Evolutionary conservation across 805 yeast species (phyloP), one percentile per base, ranked within the genome.

Genomic region (Lachancea dasiensis): DNA sequence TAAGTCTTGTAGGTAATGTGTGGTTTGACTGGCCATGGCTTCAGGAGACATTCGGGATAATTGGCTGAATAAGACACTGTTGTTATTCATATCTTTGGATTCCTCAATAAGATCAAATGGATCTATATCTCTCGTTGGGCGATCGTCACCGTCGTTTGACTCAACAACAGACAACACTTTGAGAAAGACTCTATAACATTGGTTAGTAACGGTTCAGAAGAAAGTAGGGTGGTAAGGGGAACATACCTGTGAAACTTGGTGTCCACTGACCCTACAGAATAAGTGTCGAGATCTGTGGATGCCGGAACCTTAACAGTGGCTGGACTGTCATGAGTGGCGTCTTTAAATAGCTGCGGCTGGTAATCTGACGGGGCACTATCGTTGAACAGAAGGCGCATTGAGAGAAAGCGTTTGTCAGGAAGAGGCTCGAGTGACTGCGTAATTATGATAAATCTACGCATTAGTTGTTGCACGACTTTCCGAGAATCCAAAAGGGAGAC

Each of bases 391-490:
- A 77, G 53, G 41, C 75, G 63, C 66, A 77, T 64, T 0, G 72
- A 61, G 26, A 77, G 48, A 36, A 47, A 71, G 38, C 75, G 67
- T 27, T 67, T 61, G 1, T 58, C 54, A 1, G 81, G 81, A 18
- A 75, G 49, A 1, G 73, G 68, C 13, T 73, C 69, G n/a, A 77
- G 56, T 0, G 70, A 60, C 50, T 78, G 83, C 0, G 81, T 73
- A 4, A 70, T 52, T 1, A 74, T 60, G 15, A 77, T 72, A 36
- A 78, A 67, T 36, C 73, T 59, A 49, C 67, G 68, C 64, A 77
- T 66, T 32, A 76, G 46, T 36, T 67, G 70, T 41, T 73, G 75
- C 3, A 72, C 61, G 44, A 66, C 62, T 40, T 61, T 62, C 45
- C 75, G 64, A 7, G 72, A 66, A 21, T 63, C 61, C 17, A 63